phyloP scores from a whole-genome alignment of 345 rosid genomes.

The Heritiera fomes region DNA sequence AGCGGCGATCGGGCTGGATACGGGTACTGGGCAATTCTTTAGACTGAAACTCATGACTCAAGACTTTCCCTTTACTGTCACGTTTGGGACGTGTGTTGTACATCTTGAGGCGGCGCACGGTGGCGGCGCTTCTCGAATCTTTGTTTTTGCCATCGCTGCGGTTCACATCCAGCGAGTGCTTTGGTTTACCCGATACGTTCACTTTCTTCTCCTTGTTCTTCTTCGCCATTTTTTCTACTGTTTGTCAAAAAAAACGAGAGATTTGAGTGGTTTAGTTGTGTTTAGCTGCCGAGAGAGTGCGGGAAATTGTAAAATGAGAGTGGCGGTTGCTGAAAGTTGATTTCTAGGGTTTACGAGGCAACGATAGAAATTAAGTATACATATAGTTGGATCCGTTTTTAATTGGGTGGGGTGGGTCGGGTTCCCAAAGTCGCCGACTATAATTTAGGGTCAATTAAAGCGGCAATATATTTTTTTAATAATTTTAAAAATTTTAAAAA shows the following conservation, averaged over 20 bases:
- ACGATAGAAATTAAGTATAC: background rate
- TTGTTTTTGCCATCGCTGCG: constrained; percentile 48
- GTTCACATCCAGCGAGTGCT: constrained; percentile 89
- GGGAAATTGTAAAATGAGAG: background rate
- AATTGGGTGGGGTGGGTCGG: background rate
- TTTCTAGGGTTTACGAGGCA: background rate
- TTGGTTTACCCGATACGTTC: constrained; percentile 84
- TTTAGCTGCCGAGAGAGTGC: constrained; percentile 8
- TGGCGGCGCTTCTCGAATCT: constrained; percentile 56
- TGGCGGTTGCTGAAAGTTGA: background rate
- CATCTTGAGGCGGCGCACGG: constrained; percentile 91
- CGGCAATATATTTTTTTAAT: too few species aligned
- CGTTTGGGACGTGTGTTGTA: constrained; percentile 69
- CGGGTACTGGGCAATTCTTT: constrained; percentile 74
- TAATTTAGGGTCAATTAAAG: too few species aligned
- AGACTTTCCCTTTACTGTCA: constrained; percentile 51
- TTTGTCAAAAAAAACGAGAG: background rate
- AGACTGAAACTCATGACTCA: constrained; percentile 72
- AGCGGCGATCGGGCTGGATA: constrained; percentile 82
- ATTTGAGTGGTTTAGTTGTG: background rate
- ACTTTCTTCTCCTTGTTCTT: constrained; percentile 60
- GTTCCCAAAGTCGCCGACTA: background rate
- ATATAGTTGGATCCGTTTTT: constrained; percentile 5
- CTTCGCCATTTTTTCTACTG: constrained; percentile 34
- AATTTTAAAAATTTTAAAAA: too few species aligned